Evolutionary conservation across 139 green algal genomes (phyloP), one percentile per base, ranked within the genome.

Genomic region (Dunaliella primolecta): DNA sequence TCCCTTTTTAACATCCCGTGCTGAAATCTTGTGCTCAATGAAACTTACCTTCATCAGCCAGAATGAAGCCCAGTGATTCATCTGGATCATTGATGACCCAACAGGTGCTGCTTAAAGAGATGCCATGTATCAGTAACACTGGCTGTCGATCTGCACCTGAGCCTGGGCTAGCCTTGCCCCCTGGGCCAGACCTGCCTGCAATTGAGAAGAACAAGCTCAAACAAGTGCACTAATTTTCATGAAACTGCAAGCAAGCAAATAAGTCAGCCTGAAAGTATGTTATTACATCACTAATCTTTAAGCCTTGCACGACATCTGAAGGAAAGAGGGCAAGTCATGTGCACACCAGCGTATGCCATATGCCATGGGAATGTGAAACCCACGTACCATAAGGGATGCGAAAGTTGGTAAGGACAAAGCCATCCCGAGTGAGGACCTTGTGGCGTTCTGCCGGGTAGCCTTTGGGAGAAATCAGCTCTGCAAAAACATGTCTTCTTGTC

Each of bases 71-170:
- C 20, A 72, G 56, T n/a, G 56, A 72, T n/a, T n/a, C 56, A 23
- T 72, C 23, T 20, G 56, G 56, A 20, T 20, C 56, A 23, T 72
- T 72, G 20, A 72, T 72, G 56, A 94, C 92, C 86, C 91, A 97
- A 70, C 88, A 92, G 15, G 90, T 93, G 82, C 81, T 91, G 36
- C 80, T 88, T 23, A 96, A 92, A 25, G 94, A 90, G 70, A 98
- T 87, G 15, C 93, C 95, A 56, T 97, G 94, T 75, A 95, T 89
- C 36, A 97, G 89, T 78, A 96, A 86, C 15, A 98, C 94, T 7
- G 91, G 87, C 37, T 84, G 64, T 1, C 71, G 64, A 32, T 31
- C 71, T 7, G 71, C 71, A n/a, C 71, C 71, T 25, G 46, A 64
- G 7, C 46, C 46, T 38, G 46, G 46, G 7, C 15, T 64, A 15